These are phyloP conservation scores for Diaporthe aspalathi DNA, from an alignment of 2,329 filamentous ascomycete species.

Conservation along the genomic window DNA sequence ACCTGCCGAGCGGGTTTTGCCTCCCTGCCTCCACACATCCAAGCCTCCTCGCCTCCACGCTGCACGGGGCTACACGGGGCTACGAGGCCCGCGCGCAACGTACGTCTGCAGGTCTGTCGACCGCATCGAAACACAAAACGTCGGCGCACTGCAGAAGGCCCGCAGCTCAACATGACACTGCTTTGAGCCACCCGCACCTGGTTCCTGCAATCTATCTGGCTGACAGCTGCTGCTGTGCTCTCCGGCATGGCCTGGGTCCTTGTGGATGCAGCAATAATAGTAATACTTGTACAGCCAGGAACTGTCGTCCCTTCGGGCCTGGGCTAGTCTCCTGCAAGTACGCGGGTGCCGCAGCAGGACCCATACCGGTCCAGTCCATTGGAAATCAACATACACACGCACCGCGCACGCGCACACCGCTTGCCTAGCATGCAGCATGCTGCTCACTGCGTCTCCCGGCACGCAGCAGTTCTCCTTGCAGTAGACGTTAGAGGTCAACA, in stretches of 20 bases:
- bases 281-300: neutral
- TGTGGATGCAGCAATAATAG: neutral
- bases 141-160: conserved; percentile 4
- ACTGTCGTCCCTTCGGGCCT: conserved; percentile 23
- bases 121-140: conserved; percentile 13
- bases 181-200: neutral
- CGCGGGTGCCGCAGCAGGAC: conserved; percentile 17
- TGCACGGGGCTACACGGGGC: conserved; percentile 33
- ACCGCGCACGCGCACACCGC: conserved; percentile 24
- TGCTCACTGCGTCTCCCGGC: conserved; percentile 8
- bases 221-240: conserved; percentile 36
- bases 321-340: conserved; percentile 30
- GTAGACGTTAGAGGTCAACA: neutral
- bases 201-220: conserved; percentile 16
- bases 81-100: neutral
- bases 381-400: conserved; percentile 21
- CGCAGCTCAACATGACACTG: neutral
- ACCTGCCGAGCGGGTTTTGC: conserved; percentile 22
- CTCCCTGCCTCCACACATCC: neutral
- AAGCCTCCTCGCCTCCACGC: conserved; percentile 1
- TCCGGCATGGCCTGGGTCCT: neutral
- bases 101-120: neutral
- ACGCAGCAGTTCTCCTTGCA: neutral
- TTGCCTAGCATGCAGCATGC: conserved; percentile 1
- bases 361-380: conserved; percentile 33